Conservation (phyloP, 2,329 filamentous ascomycete genomes). For the Aureobasidium sp. region DNA sequence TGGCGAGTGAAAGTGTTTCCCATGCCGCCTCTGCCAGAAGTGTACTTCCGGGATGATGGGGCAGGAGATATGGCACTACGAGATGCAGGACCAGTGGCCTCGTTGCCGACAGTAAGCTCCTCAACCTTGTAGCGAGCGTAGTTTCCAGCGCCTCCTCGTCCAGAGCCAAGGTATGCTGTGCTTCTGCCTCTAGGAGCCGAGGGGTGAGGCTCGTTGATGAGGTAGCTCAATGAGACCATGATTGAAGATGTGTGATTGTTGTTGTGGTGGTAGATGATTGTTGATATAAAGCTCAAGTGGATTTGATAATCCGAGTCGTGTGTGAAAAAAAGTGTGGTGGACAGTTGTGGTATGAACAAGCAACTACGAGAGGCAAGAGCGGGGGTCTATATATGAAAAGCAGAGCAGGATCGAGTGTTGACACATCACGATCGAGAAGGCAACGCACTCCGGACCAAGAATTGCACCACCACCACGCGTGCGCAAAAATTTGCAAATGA, state of each 20-base stretch:
- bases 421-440: slow-evolving; percentile 10
- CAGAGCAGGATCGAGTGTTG: slow-evolving; percentile 2
- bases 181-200: slow-evolving; percentile 38
- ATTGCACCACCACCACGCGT: slow-evolving; percentile 5
- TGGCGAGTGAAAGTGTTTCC: slow-evolving; percentile 48
- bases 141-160: slow-evolving; percentile 53
- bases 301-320: not conserved
- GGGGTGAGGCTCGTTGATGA: slow-evolving; percentile 54
- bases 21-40: slow-evolving; percentile 49
- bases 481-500: slow-evolving; percentile 1
- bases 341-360: slow-evolving; percentile 1
- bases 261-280: slow-evolving; percentile 6
- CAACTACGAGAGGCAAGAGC: not conserved
- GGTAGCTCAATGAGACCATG: slow-evolving; percentile 35
- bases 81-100: slow-evolving; percentile 40
- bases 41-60: slow-evolving; percentile 44
- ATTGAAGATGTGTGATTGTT: slow-evolving; percentile 13
- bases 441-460: not conserved
- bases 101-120: slow-evolving; percentile 42
- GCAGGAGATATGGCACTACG: slow-evolving; percentile 40
- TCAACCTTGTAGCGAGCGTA: slow-evolving; percentile 46
- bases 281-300: not conserved
- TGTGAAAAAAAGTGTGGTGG: not conserved
- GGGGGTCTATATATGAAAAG: slow-evolving; percentile 5
- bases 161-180: slow-evolving; percentile 41